Base-by-base conservation (phyloP, 768 basidiomycete genomes). In the Podaxis sp. region DNA sequence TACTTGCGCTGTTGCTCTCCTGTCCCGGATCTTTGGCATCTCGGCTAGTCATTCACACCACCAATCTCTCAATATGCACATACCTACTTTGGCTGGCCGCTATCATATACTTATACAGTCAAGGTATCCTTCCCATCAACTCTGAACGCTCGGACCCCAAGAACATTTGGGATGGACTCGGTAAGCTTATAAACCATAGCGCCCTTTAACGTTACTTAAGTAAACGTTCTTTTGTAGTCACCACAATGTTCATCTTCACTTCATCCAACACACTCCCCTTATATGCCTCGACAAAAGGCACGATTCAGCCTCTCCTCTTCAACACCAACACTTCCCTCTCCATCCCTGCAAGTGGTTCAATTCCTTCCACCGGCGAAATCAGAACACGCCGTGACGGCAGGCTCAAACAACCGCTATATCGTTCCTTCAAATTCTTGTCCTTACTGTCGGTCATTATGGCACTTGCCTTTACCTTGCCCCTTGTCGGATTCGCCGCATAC, bases 221-320 rank as follows among this genome's bases (percentile, higher is more conserved):
- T 24, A 26, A 26, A 40, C 39, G 28, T 39, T 24, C n/a, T 8
- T 64, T 53, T 52, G n/a, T 56, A 90, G 88, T 83, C 55, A 81
- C 80, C 19, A 81, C 79, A 24, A 82, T 85, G 8, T 91, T 92
- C 70, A 77, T 85, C 12, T 91, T 89, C 68, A 80, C 86, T 17
- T 85, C 89, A 1, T 76, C 84, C 5, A 82, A 83, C 63, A 89
- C 90, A 3, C 77, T 90, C 17, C 83, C 87, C 19, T 72, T 91
- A 58, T 90, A 89, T 65, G 78, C 84, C 40, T 84, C 88, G 2
- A 72, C 90, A 57, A 81, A 80, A 62, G 61, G 61, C 46, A 63
- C 61, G 11, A 63, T 63, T 11, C 61, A 63, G 26, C 46, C 52
- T n/a, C 55, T 63, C 30, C 54, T 63, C 19, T 63, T 63, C 19